phyloP scores from a whole-genome alignment of 108 stramenopile species.

The Cylindrotheca closterium region DNA sequence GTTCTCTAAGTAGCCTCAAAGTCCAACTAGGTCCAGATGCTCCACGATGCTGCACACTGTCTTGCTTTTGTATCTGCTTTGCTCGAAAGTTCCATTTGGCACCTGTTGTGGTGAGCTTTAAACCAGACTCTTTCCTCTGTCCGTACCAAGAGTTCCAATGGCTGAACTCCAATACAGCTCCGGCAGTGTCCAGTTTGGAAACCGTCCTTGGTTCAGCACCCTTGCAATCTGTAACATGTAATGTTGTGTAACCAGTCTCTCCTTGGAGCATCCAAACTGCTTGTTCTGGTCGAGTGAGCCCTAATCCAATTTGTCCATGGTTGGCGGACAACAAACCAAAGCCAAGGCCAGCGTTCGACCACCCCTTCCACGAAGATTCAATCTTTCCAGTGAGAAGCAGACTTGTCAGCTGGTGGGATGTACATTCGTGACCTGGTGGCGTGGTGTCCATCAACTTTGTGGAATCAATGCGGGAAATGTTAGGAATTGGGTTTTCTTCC shows the following conservation, averaged over 20 bases:
- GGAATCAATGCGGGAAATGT: conserved; percentile 14
- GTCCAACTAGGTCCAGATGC: neutral
- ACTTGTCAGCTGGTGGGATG: conserved; percentile 56
- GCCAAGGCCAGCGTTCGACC: conserved; percentile 60
- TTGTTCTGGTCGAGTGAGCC: conserved; percentile 51
- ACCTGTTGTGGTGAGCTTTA: conserved; percentile 49
- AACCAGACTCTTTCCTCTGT: conserved; percentile 27
- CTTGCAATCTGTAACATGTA: conserved; percentile 39
- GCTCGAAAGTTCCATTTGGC: neutral
- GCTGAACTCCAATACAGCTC: conserved; percentile 37
- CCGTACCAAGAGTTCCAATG: conserved; percentile 80
- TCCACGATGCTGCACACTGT: neutral
- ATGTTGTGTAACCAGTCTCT: conserved; percentile 57
- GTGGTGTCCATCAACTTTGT: conserved; percentile 23
- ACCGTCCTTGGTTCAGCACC: conserved; percentile 19
- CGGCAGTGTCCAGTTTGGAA: conserved; percentile 41
- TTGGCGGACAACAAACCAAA: conserved; percentile 54
- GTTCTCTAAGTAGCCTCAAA: neutral
- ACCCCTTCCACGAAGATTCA: conserved; percentile 42
- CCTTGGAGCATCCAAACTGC: conserved; percentile 76
- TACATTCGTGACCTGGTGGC: conserved; percentile 52
- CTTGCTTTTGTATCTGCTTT: neutral
- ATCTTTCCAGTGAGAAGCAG: conserved; percentile 65
- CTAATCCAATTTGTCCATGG: conserved; percentile 17
- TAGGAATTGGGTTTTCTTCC: conserved; percentile 16